Evolutionary conservation across 2,329 filamentous ascomycete genomes (phyloP).

Genomic region (Ceratocystis lukuohia): DNA sequence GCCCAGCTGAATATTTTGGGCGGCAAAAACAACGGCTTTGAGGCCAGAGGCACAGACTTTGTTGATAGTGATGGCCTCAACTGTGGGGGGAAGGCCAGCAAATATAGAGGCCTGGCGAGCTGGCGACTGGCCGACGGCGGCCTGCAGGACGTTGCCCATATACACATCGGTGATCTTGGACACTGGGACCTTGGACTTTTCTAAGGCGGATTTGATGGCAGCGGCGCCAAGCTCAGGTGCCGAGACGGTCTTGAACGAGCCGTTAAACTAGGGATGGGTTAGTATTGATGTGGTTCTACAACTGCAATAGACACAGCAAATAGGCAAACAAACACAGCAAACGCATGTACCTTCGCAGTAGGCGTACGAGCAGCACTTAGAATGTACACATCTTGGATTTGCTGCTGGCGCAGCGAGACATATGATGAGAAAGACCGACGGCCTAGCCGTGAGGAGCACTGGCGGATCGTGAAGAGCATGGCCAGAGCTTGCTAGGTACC

Average conservation of each 20-base stretch:
- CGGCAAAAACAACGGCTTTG: constrained; percentile 81
- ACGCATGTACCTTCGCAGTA: constrained; percentile 57
- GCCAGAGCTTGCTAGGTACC: neutral
- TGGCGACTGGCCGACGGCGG: constrained; percentile 72
- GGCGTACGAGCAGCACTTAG: constrained; percentile 81
- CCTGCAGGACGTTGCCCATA: constrained; percentile 92
- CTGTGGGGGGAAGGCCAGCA: constrained; percentile 63
- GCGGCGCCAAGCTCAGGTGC: constrained; percentile 80
- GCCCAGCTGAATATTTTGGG: constrained; percentile 88
- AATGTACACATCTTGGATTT: constrained; percentile 88
- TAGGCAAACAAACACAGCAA: neutral
- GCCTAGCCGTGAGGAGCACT: neutral
- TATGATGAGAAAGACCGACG: constrained; percentile 32
- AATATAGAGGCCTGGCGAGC: constrained; percentile 84
- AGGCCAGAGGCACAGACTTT: constrained; percentile 95
- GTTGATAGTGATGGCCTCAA: constrained; percentile 89
- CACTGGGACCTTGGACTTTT: constrained; percentile 69
- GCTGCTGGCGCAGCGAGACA: constrained; percentile 40
- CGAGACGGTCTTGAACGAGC: constrained; percentile 67
- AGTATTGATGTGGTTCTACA: neutral
- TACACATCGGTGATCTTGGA: constrained; percentile 83
- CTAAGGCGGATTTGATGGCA: constrained; percentile 81
- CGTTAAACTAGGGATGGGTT: constrained; percentile 61
- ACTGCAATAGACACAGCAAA: neutral
- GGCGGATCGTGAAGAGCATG: neutral